These are phyloP conservation scores for Trichoderma simmonsii DNA, from an alignment of 2,329 filamentous ascomycete species.

Conservation along the genomic window DNA sequence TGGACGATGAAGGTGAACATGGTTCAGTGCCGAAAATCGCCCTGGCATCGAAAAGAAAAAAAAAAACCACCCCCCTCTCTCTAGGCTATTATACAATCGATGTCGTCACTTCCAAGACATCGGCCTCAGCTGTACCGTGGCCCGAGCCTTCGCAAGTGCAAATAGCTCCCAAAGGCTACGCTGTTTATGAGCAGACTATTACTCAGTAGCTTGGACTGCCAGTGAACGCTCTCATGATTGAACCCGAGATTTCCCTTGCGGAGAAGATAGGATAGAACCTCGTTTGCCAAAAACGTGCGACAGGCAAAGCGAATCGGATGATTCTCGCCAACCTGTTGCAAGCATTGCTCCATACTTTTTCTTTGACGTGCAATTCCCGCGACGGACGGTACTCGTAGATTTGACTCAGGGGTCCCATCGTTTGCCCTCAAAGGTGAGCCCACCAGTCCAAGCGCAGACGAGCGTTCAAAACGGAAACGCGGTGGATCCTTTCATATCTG, in stretches of 20 bases:
- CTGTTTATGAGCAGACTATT: neutral
- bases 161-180: neutral
- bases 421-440: constrained; percentile 15
- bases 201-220: neutral
- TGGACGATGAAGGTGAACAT: neutral
- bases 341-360: neutral
- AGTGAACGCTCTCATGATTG: neutral
- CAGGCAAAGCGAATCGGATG: neutral
- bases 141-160: neutral
- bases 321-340: neutral
- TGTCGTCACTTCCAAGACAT: constrained; percentile 15
- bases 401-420: neutral
- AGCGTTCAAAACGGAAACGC: constrained; percentile 15
- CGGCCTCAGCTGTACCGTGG: neutral
- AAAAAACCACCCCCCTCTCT: neutral
- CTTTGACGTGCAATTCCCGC: neutral
- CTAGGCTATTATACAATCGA: neutral
- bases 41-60: neutral
- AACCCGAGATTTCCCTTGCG: neutral
- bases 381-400: neutral
- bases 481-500: neutral
- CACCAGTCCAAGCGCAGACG: neutral
- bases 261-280: neutral
- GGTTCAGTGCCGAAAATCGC: neutral
- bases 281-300: neutral